Evolutionary conservation across 495 filamentous ascomycete species (phyloP), one percentile per base, ranked within the genome.

Genomic region (Zalerion maritima): DNA sequence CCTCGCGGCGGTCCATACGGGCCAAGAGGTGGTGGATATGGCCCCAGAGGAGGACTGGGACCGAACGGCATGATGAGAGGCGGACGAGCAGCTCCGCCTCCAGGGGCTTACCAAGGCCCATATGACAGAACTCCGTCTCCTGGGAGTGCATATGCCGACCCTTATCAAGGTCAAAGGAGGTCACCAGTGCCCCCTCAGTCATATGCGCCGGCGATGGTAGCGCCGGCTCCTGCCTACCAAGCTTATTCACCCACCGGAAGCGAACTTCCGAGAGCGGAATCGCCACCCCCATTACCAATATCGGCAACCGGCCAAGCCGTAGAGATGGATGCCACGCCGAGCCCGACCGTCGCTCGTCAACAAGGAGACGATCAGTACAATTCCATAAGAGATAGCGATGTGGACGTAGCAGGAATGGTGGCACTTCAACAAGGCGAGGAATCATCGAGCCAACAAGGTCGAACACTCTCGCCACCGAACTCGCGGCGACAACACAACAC

Each of bases 291-390:
- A 4, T 52, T 78, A 40, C 72, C 75, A 32, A 47, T 28, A 4
- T 36, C 49, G 9, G 46, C 54, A 10, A 60, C 77, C 13, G 78
- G 77, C n/a, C 78, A 82, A 41, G 81, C 81, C 1, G 67, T 85
- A 27, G 84, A 87, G 47, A 87, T 92, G 82, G 75, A 82, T 57
- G 60, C 79, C 38, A 42, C 62, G 38, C 63, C 62, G 1, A 67
- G 55, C 34, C 65, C 68, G 15, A 53, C 64, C 14, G 50, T 54
- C 6, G 28, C 44, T 4, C 54, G 55, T 22, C 45, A 40, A 3
- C 34, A 37, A 31, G 56, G 45, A 16, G 58, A 55, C 41, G 60
- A 52, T 12, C 66, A 58, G 40, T 67, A 57, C 36, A 55, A 58
- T 22, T 55, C 55, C 15, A 52, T 75, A 10, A 56, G 73, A 24